Evolutionary conservation across 148 eudicot species (phyloP).

Genomic region (Chenopodium quinoa): DNA sequence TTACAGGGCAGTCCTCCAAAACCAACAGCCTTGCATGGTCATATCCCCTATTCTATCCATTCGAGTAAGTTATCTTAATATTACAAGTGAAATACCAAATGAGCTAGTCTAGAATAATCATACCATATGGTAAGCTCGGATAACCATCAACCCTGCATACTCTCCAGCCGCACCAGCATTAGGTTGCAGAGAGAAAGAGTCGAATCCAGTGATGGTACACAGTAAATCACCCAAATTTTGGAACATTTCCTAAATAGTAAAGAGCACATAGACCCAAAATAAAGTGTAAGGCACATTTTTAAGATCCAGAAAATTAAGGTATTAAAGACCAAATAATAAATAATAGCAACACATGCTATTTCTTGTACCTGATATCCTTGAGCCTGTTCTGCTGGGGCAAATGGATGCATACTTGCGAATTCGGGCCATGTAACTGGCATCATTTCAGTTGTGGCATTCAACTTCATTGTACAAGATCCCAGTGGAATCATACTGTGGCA

Average conservation of each 20-base stretch:
- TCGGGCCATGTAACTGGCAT: constrained; percentile 96
- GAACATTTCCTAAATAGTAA: constrained; percentile 87
- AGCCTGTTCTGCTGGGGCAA: constrained; percentile 88
- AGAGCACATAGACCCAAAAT: neutral
- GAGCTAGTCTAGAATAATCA: constrained; percentile 17
- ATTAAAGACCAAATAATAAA: neutral
- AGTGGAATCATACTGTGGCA: constrained; percentile 99
- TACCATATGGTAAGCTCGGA: constrained; percentile 96
- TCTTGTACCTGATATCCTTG: constrained; percentile 77
- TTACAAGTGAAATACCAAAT: neutral
- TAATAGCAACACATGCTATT: neutral
- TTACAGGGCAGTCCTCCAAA: neutral
- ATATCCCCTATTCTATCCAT: neutral
- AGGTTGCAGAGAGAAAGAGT: constrained; percentile 97
- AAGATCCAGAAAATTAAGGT: neutral
- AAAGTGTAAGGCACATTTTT: constrained; percentile 7
- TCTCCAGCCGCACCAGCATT: constrained; percentile 99
- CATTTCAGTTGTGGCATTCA: constrained; percentile 98
- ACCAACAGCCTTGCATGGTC: neutral
- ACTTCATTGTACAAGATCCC: constrained; percentile 98
- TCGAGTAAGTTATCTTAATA: neutral
- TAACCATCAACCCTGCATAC: constrained; percentile 97
- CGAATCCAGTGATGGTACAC: constrained; percentile 91
- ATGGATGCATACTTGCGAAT: constrained; percentile 80
- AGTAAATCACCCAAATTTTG: constrained; percentile 66